Conservation (phyloP, 2,329 filamentous ascomycete genomes). For the Ustulina deusta region DNA sequence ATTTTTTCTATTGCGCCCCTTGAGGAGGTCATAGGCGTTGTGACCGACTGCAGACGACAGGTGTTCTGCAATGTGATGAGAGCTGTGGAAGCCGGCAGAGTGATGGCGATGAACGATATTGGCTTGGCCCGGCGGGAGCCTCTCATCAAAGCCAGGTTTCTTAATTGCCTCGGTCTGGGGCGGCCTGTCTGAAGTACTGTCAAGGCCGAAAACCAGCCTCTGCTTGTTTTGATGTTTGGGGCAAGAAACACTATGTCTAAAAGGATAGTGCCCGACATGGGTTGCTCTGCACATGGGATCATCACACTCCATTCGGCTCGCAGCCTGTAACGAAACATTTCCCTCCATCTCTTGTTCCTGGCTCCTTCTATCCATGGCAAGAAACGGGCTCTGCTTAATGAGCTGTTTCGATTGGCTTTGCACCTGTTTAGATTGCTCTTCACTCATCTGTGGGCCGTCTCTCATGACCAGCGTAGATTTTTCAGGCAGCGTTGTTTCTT, state of each 20-base stretch:
- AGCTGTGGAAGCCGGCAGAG: conserved; percentile 51
- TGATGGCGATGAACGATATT: conserved; percentile 44
- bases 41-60: conserved; percentile 44
- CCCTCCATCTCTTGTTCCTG: conserved; percentile 19
- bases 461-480: background rate
- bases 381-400: conserved; percentile 44
- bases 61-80: conserved; percentile 53
- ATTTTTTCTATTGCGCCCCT: conserved; percentile 1
- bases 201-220: conserved; percentile 19
- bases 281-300: conserved; percentile 49
- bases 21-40: conserved; percentile 30
- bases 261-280: conserved; percentile 47
- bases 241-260: conserved; percentile 53
- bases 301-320: conserved; percentile 45
- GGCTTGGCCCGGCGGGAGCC: conserved; percentile 14
- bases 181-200: conserved; percentile 1
- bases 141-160: conserved; percentile 23
- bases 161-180: background rate
- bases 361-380: conserved; percentile 42
- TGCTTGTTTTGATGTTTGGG: conserved; percentile 43
- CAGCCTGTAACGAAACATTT: conserved; percentile 6
- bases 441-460: background rate
- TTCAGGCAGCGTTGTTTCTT: background rate
- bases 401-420: conserved; percentile 21
- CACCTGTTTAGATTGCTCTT: conserved; percentile 10